Percentiles rank a stretch among this genome's conserved stretches.
These are phyloP conservation scores for Lyophyllum atratum DNA, from an alignment of 768 basidiomycete species.

Conservation along the genomic window DNA sequence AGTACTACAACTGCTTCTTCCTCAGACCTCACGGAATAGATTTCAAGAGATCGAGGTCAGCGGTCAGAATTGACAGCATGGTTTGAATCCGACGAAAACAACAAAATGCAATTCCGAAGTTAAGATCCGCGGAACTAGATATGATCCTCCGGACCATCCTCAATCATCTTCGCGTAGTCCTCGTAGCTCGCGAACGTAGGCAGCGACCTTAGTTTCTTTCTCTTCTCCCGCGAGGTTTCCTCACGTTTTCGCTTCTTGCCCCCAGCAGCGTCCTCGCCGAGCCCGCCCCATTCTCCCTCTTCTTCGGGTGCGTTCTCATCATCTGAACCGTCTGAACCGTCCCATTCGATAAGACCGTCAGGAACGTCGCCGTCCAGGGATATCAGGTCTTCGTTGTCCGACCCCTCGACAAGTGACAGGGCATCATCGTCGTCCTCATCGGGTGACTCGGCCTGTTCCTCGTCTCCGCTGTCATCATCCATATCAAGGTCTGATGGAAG, in stretches of 20 bases:
- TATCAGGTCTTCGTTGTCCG: constrained; percentile 73
- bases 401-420: constrained; percentile 61
- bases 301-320: constrained; percentile 32
- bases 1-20: no score
- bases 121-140: constrained; percentile 27
- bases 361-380: constrained; percentile 57
- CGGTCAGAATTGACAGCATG: background rate
- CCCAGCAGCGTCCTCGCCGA: constrained; percentile 27
- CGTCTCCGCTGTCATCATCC: constrained; percentile 31
- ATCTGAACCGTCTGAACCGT: constrained; percentile 42
- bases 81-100: background rate
- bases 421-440: constrained; percentile 44
- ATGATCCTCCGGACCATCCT: constrained; percentile 72
- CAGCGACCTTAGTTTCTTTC: constrained; percentile 69
- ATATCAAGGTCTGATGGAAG: constrained; percentile 21
- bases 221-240: constrained; percentile 42
- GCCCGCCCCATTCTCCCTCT: constrained; percentile 60
- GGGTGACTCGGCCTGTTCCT: constrained; percentile 24
- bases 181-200: constrained; percentile 89
- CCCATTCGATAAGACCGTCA: constrained; percentile 59
- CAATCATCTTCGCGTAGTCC: constrained; percentile 84
- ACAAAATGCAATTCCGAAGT: background rate
- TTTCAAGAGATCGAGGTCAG: background rate
- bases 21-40: no score
- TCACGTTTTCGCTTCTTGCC: constrained; percentile 50